Evolutionary conservation across 2,329 filamentous ascomycete genomes (phyloP).

Genomic region (Botryotinia globosa): DNA sequence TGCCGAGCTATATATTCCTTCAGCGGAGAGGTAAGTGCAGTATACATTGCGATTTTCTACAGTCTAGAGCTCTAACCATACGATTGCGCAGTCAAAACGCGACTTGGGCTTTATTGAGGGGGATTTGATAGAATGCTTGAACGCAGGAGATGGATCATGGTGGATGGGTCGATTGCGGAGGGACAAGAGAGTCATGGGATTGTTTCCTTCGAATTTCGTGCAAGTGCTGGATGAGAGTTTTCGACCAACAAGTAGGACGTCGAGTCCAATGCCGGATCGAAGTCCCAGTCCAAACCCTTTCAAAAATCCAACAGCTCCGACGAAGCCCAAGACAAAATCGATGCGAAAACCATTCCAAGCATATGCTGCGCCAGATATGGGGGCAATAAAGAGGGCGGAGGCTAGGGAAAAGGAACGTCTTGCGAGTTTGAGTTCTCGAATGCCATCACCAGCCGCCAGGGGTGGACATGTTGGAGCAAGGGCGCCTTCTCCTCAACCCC

Average conservation of each 20-base stretch:
- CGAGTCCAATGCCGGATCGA: constrained; percentile 47
- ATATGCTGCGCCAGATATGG: constrained; percentile 63
- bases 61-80: background rate
- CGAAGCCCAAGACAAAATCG: constrained; percentile 51
- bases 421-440: constrained; percentile 29
- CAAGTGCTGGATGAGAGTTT: constrained; percentile 83
- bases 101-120: constrained; percentile 97
- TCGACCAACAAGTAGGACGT: constrained; percentile 65
- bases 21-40: constrained; percentile 68
- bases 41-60: background rate
- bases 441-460: constrained; percentile 32
- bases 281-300: constrained; percentile 38
- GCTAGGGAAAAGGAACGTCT: constrained; percentile 35
- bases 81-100: constrained; percentile 65
- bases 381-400: constrained; percentile 51
- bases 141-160: constrained; percentile 96
- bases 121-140: constrained; percentile 95
- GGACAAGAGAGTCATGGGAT: constrained; percentile 84
- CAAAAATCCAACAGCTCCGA: constrained; percentile 33
- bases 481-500: constrained; percentile 35
- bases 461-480: constrained; percentile 27
- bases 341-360: constrained; percentile 67
- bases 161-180: constrained; percentile 92
- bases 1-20: constrained; percentile 88
- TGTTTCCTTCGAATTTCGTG: constrained; percentile 98